Base-by-base conservation (phyloP, 1,139 yeast genomes). In the Groenewaldozyma auringiensis region DNA sequence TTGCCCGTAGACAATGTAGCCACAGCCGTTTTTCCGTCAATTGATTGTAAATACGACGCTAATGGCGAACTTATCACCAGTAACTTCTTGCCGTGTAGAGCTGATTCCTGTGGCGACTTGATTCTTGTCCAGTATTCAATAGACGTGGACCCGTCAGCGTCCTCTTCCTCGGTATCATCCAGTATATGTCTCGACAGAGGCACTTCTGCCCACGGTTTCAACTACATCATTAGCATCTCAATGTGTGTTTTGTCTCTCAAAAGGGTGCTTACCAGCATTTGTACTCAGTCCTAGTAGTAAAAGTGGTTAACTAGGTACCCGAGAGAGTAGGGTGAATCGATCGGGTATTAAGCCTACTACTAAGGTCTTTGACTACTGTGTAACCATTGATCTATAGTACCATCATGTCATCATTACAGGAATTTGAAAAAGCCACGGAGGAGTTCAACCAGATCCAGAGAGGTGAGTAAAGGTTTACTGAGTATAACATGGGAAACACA, bases 191-290 rank as follows among this genome's bases (percentile, higher is more conserved):
- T 72, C 11, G 82, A 78, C 22, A 72, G 65, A 42, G 72, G 76
- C 34, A 62, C 59, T 46, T 76, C 81, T 14, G 69, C 65, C 71
- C 78, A 70, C 22, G 80, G 81, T 72, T 77, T 79, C 50, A 79
- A 69, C 76, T 76, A 45, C 37, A 31, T n/a, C 32, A 25, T 25
- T 25, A 25, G 29, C 29, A 25, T 25, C 11, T n/a, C n/a, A n/a
- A n/a, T n/a, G n/a, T n/a, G n/a, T n/a, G n/a, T n/a, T n/a, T n/a
- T n/a, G n/a, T n/a, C n/a, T n/a, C n/a, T n/a, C n/a, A n/a, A n/a
- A n/a, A n/a, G 32, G 32, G 32, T 11, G 11, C 29, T 25, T 25
- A 25, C 29, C 29, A 25, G 29, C 29, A 25, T 25, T 25, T n/a
- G n/a, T n/a, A n/a, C n/a, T n/a, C n/a, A n/a, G n/a, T n/a, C n/a